Evolutionary conservation across 352 stramenopile genomes (phyloP).

Genomic region (Pythium utonaiense): DNA sequence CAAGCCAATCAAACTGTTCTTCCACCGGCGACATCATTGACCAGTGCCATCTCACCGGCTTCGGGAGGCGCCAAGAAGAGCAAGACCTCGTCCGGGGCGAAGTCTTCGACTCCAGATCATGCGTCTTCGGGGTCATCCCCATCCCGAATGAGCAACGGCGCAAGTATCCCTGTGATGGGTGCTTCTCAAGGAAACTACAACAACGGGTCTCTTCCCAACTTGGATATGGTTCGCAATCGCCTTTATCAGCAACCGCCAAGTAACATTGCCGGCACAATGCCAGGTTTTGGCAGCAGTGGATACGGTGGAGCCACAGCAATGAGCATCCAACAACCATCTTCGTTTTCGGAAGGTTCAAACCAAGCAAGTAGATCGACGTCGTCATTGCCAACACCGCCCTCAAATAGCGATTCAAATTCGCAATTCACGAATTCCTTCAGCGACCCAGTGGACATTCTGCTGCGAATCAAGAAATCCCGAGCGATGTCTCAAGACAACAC

Average conservation of each 20-base stretch:
- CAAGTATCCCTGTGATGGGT: background rate
- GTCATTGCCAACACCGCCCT: background rate
- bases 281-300: background rate
- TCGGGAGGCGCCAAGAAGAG: conserved; percentile 62
- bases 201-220: conserved; percentile 37
- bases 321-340: background rate
- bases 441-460: conserved; percentile 70
- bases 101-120: conserved; percentile 40
- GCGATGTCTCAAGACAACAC: conserved; percentile 26
- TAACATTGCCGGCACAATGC: background rate
- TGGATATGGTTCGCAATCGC: conserved; percentile 63
- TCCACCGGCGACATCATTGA: conserved; percentile 20
- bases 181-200: background rate
- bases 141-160: background rate
- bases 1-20: background rate
- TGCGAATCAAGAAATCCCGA: conserved; percentile 75
- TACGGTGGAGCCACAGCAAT: background rate
- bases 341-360: background rate
- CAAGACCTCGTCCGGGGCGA: conserved; percentile 36
- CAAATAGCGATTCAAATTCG: conserved; percentile 8
- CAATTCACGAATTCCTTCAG: conserved; percentile 60
- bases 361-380: background rate
- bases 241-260: conserved; percentile 36
- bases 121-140: conserved; percentile 14
- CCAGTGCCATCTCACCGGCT: conserved; percentile 69